phyloP scores from a whole-genome alignment of 805 yeast genomes.

The Candida bentonensis region DNA sequence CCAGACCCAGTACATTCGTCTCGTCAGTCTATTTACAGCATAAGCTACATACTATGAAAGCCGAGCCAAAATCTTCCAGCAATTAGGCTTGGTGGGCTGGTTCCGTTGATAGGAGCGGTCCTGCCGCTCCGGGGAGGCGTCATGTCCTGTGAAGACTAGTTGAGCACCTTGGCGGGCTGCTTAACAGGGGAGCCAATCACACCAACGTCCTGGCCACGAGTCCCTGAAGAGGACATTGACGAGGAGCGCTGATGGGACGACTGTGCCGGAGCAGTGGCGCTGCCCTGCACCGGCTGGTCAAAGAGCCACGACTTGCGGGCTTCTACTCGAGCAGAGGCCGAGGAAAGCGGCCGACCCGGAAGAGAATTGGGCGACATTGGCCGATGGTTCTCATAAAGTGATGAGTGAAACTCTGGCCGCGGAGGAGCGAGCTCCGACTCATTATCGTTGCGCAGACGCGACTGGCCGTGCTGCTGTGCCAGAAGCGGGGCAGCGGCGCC shows the following conservation, averaged over 20 bases:
- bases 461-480: no score
- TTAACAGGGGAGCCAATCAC: constrained; percentile 1
- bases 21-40: no score
- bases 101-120: no score
- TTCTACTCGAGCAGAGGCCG: background rate
- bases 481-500: background rate
- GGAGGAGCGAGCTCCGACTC: background rate
- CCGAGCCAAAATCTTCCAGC: no score
- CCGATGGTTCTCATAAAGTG: background rate
- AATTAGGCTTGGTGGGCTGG: no score
- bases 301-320: background rate
- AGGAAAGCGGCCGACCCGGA: background rate
- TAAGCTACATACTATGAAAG: no score
- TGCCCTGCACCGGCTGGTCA: background rate
- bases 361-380: background rate
- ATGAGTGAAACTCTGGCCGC: background rate
- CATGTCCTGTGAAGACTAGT: no score
- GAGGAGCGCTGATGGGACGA: background rate
- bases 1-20: no score
- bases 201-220: background rate
- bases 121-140: no score
- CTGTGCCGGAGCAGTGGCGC: background rate
- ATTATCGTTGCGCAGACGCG: background rate
- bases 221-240: background rate
- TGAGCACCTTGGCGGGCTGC: background rate